Evolutionary conservation across 306 rosid genomes (phyloP).

Genomic region (Medicago arabica): DNA sequence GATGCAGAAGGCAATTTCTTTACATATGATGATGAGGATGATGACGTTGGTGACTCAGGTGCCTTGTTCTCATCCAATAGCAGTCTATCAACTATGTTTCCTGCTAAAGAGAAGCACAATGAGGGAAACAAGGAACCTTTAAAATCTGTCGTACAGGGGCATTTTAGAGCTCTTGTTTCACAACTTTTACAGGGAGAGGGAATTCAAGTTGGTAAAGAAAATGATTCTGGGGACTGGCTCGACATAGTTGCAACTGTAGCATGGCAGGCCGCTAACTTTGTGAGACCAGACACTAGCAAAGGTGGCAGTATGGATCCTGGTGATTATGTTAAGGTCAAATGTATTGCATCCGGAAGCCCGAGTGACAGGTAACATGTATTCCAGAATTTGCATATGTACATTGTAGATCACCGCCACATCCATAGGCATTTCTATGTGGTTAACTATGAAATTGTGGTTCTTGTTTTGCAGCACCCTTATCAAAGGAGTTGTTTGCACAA

Average conservation of each 20-base stretch:
- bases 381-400: constrained; percentile 19
- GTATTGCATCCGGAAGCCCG: constrained; percentile 82
- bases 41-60: constrained; percentile 87
- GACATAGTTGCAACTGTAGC: constrained; percentile 78
- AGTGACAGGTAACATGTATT: constrained; percentile 71
- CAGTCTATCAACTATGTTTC: constrained; percentile 73
- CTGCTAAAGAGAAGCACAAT: constrained; percentile 71
- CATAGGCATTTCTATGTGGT: constrained; percentile 3
- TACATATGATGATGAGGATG: constrained; percentile 88
- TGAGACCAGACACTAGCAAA: constrained; percentile 91
- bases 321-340: constrained; percentile 92
- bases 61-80: constrained; percentile 72
- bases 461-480: constrained; percentile 69
- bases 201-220: constrained; percentile 62
- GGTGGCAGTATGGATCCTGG: constrained; percentile 99
- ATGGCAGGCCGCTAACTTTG: constrained; percentile 94
- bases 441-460: constrained; percentile 36
- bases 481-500: constrained; percentile 94
- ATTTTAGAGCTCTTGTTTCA: constrained; percentile 91
- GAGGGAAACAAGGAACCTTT: constrained; percentile 86
- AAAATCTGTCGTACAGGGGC: constrained; percentile 78
- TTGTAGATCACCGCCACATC: background rate
- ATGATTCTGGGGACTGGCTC: constrained; percentile 78
- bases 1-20: constrained; percentile 71
- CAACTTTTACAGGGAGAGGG: constrained; percentile 90